Percentiles rank a stretch among this genome's conserved stretches.
Conservation (phyloP, 164 flowering plant species). For the Chimonanthus salicifolius region DNA sequence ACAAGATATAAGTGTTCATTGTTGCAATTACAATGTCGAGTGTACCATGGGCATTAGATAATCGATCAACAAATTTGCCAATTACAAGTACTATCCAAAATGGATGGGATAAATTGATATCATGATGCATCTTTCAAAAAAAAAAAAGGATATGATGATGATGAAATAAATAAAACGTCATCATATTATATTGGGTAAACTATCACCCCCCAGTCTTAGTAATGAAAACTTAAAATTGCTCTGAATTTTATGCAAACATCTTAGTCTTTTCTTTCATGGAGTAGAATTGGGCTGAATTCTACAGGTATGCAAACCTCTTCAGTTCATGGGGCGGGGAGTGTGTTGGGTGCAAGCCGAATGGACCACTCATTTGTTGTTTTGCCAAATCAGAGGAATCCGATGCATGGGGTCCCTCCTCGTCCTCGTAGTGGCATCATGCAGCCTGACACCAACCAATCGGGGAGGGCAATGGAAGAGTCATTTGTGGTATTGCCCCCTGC, state of each 20-base stretch:
- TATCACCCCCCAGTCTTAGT: no score
- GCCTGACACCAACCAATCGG: slow-evolving; percentile 49
- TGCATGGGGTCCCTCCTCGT: slow-evolving; percentile 66
- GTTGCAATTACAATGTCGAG: no score
- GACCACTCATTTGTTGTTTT: slow-evolving; percentile 91
- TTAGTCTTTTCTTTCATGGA: neutral
- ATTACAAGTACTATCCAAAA: no score
- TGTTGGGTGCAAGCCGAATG: slow-evolving; percentile 68
- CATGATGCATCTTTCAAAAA: no score
- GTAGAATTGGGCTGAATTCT: slow-evolving; percentile 1
- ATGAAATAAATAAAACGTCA: no score
- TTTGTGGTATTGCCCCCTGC: slow-evolving; percentile 91
- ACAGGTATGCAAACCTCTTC: slow-evolving; percentile 84
- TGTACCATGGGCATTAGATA: no score
- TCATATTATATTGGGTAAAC: no score
- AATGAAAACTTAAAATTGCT: neutral
- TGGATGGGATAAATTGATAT: no score
- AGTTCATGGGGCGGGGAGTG: slow-evolving; percentile 64
- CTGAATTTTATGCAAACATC: neutral
- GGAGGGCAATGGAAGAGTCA: slow-evolving; percentile 91
- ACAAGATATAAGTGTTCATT: no score
- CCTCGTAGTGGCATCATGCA: slow-evolving; percentile 48
- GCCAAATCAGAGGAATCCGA: slow-evolving; percentile 67
- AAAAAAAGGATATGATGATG: no score
- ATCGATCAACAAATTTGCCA: no score